Conservation (phyloP, 73 alveolate genomes). For the Tetrahymena malaccensis region DNA sequence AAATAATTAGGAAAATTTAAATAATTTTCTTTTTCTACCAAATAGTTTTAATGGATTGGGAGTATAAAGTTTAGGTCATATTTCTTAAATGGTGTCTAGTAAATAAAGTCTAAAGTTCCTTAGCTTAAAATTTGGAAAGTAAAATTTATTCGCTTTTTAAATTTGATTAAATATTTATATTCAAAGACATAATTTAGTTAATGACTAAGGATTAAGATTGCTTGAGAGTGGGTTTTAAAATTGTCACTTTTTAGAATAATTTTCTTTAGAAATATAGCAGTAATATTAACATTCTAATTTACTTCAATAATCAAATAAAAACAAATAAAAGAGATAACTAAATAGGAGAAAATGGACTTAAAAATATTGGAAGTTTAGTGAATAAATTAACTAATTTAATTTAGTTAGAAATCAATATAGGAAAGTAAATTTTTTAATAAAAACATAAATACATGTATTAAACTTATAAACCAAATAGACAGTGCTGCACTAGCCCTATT, state of each 20-base stretch:
- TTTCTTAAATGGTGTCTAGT: not conserved
- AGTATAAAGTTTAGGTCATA: not conserved
- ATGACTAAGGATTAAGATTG: not conserved
- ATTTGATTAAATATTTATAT: too few species aligned
- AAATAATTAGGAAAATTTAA: too few species aligned
- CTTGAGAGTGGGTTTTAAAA: not conserved
- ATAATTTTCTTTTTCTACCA: too few species aligned
- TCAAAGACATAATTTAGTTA: not conserved
- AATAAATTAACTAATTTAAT: not conserved
- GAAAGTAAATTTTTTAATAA: not conserved
- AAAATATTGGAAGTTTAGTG: not conserved
- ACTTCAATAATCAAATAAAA: too few species aligned
- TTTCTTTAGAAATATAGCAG: not conserved
- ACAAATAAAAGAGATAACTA: not conserved
- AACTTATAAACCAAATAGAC: not conserved
- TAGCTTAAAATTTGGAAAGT: not conserved
- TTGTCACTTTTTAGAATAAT: not conserved
- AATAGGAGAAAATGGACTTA: not conserved
- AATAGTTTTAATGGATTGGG: not conserved
- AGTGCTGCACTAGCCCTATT: not conserved
- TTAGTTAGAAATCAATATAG: not conserved
- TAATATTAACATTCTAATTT: too few species aligned
- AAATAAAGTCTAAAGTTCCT: not conserved
- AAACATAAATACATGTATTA: too few species aligned
- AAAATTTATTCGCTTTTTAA: not conserved